Conservation (phyloP, 108 stramenopile genomes). For the Cylindrotheca closterium region DNA sequence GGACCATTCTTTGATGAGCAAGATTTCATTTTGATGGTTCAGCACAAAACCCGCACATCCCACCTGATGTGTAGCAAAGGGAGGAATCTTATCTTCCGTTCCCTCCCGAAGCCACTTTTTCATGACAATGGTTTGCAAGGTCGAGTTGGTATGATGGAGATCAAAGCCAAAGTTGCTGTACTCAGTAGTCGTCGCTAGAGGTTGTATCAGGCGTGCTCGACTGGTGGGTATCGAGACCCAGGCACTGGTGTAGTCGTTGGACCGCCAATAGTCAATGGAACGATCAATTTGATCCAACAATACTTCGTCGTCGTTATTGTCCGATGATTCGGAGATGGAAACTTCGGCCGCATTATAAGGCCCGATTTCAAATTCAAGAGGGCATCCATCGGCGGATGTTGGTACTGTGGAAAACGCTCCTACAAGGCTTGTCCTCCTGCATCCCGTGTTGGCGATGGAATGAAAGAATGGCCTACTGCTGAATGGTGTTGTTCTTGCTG, state of each 20-base stretch:
- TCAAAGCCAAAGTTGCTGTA: conserved; percentile 16
- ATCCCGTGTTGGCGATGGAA: too few species aligned
- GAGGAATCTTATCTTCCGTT: conserved; percentile 36
- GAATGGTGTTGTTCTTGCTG: too few species aligned
- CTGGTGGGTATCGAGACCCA: neutral
- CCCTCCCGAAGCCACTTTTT: conserved; percentile 29
- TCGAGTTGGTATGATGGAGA: conserved; percentile 26
- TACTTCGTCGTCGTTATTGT: neutral
- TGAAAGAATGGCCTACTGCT: too few species aligned
- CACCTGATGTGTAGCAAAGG: conserved; percentile 58
- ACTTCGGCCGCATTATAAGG: neutral
- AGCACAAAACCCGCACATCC: conserved; percentile 48
- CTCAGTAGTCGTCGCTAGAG: neutral
- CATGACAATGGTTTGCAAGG: conserved; percentile 8
- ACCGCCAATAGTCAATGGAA: neutral
- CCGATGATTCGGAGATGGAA: neutral
- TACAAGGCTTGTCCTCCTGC: too few species aligned
- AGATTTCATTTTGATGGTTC: conserved; percentile 37
- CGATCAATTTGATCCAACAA: neutral
- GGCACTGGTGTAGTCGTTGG: neutral
- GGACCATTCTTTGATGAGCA: conserved; percentile 36
- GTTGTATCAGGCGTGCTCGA: neutral
- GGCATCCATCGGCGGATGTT: neutral
- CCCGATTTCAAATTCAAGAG: neutral
- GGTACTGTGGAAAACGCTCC: too few species aligned